These are phyloP conservation scores for Discostella pseudostelligera DNA, from an alignment of 108 stramenopile genomes.

Conservation along the genomic window DNA sequence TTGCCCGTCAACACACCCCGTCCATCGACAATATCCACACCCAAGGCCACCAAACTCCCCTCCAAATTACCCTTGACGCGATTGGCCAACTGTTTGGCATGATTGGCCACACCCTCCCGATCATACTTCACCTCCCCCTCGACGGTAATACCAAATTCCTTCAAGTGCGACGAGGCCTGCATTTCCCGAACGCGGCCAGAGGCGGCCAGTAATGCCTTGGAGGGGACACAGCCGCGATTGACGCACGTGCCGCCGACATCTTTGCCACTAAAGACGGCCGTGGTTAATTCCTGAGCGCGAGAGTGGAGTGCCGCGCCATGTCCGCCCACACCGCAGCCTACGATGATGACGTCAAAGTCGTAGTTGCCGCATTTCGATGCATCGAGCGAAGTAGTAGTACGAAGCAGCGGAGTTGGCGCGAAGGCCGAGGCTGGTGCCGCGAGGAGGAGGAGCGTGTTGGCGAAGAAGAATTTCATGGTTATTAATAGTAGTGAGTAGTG, in stretches of 20 bases:
- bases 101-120: constrained; percentile 89
- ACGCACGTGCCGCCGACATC: constrained; percentile 99
- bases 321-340: constrained; percentile 99
- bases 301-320: constrained; percentile 98
- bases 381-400: constrained; percentile 20
- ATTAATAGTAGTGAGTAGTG: too few species aligned
- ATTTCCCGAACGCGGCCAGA: constrained; percentile 95
- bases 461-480: constrained; percentile 19
- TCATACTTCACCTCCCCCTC: constrained; percentile 81
- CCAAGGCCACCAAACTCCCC: constrained; percentile 79
- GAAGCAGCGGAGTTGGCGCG: constrained; percentile 19
- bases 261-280: constrained; percentile 90
- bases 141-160: constrained; percentile 85
- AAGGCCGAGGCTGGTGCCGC: constrained; percentile 27
- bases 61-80: constrained; percentile 93
- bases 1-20: constrained; percentile 80
- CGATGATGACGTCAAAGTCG: constrained; percentile 89
- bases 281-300: constrained; percentile 85
- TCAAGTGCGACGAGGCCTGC: constrained; percentile 72
- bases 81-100: constrained; percentile 94
- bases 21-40: constrained; percentile 87
- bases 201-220: constrained; percentile 96
- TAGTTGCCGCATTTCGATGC: constrained; percentile 48
- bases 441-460: constrained; percentile 2
- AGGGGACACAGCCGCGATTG: constrained; percentile 98